These are phyloP conservation scores for Scleromitrula shiraiana DNA, from an alignment of 2,329 filamentous ascomycete species.

Conservation along the genomic window DNA sequence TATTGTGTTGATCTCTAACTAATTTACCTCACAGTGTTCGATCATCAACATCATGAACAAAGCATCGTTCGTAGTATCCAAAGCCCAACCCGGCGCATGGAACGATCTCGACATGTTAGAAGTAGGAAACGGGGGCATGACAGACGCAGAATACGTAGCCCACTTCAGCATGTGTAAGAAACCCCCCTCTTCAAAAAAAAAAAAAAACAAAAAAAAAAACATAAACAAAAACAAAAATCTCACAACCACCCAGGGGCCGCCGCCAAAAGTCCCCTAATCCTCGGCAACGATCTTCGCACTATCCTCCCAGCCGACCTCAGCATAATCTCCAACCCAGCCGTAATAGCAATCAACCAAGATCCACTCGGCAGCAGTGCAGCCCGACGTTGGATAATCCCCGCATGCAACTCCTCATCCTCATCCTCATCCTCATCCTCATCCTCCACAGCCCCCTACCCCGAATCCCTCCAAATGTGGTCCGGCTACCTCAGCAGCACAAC, in stretches of 20 bases:
- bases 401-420: too few relatives aligned
- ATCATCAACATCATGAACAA: constrained; percentile 25
- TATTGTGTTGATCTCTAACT: background rate
- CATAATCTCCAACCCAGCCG: constrained; percentile 35
- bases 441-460: too few relatives aligned
- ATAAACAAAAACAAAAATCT: constrained; percentile 1
- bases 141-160: constrained; percentile 31
- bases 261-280: constrained; percentile 26
- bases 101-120: constrained; percentile 30
- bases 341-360: constrained; percentile 38
- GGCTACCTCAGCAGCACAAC: constrained; percentile 34
- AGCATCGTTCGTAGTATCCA: constrained; percentile 25
- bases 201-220: background rate
- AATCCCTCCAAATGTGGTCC: constrained; percentile 42
- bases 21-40: constrained; percentile 18
- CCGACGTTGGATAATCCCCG: constrained; percentile 38
- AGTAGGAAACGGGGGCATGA: constrained; percentile 33
- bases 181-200: background rate
- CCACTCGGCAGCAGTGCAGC: constrained; percentile 32
- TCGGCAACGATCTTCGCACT: constrained; percentile 26
- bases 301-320: constrained; percentile 30
- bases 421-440: too few relatives aligned
- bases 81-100: constrained; percentile 27
- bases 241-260: constrained; percentile 18
- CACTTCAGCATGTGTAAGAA: constrained; percentile 26